phyloP scores from a whole-genome alignment of 2,329 filamentous ascomycete genomes.

The Colletotrichum melonis region DNA sequence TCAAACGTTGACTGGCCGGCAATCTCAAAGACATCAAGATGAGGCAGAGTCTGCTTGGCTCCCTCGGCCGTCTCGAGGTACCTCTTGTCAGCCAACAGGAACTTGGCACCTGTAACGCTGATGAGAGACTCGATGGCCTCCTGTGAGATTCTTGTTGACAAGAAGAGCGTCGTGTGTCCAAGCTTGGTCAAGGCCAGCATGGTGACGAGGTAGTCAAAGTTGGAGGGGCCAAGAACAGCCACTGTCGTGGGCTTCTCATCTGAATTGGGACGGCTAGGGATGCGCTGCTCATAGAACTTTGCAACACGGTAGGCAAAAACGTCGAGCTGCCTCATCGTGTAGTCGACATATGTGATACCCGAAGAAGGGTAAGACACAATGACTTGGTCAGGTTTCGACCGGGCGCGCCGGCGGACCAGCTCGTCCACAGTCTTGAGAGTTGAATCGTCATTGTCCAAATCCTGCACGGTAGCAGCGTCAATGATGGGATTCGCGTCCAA shows the following conservation, averaged over 20 bases:
- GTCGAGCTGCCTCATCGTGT: slow-evolving; percentile 58
- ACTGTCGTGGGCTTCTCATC: slow-evolving; percentile 50
- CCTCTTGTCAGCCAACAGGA: slow-evolving; percentile 41
- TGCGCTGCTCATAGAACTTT: slow-evolving; percentile 39
- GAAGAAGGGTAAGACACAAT: slow-evolving; percentile 55
- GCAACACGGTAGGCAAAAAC: slow-evolving; percentile 46
- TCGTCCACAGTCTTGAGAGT: slow-evolving; percentile 41
- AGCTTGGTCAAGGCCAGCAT: slow-evolving; percentile 65
- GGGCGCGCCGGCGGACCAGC: slow-evolving; percentile 40
- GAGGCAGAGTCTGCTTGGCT: slow-evolving; percentile 34
- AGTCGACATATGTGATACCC: slow-evolving; percentile 57
- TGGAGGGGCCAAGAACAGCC: slow-evolving; percentile 63
- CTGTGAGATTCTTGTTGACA: slow-evolving; percentile 49
- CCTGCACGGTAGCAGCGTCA: not conserved
- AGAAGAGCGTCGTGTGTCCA: slow-evolving; percentile 59
- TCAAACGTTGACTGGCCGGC: slow-evolving; percentile 42
- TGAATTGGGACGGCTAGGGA: slow-evolving; percentile 39
- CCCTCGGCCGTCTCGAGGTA: slow-evolving; percentile 38
- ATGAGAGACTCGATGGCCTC: slow-evolving; percentile 46
- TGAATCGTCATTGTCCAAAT: slow-evolving; percentile 36
- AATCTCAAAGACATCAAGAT: slow-evolving; percentile 42
- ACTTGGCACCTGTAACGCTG: slow-evolving; percentile 40
- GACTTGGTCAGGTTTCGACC: slow-evolving; percentile 46
- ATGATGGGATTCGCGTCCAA: slow-evolving; percentile 10
- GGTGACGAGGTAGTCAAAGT: slow-evolving; percentile 65